Base-by-base conservation (phyloP, 371 early-diverging fungal genomes). In the Actinomucor elegans region DNA sequence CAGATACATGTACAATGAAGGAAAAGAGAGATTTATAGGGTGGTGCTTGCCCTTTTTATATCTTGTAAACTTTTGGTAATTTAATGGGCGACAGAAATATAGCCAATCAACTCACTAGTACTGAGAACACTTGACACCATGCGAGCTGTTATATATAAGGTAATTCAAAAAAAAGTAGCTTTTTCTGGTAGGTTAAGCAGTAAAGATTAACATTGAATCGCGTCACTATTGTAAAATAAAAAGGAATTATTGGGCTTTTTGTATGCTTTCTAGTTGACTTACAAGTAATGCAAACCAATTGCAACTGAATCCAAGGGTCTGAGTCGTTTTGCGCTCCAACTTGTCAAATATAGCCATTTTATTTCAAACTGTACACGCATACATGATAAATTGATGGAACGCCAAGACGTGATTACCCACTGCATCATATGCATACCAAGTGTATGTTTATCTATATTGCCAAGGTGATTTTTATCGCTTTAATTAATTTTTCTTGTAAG, bases 91-190 rank as follows among this genome's bases (percentile, higher is more conserved):
- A 28, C n/a, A 1, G 12, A 10, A 35, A 36, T 36, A 18, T 21
- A 53, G 17, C 46, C 44, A 45, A 44, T 37, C 36, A 53, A 4
- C 1, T 8, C 5, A n/a, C 6, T 37, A 29, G 3, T 14, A 15
- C 20, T 7, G 32, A 11, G n/a, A n/a, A 20, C 54, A 53, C 54
- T 53, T 53, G 54, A 53, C 54, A 53, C 45, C 54, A 53, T 18
- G 12, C 20, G 37, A 38, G n/a, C n/a, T 11, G 5, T 9, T 23
- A 44, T 33, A 34, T 34, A 34, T 34, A 43, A 43, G 34, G 41
- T 10, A 49, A 49, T 7, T 32, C 15, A 17, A 5, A 31, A 29
- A 45, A 17, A 43, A 17, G 8, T 26, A 45, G n/a, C 32, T 45
- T 20, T 31, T 31, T 45, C 12, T 35, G 17, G 17, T 15, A 14